These are phyloP conservation scores for Perilla frutescens DNA, from an alignment of 257 asterid genomes.

Conservation along the genomic window DNA sequence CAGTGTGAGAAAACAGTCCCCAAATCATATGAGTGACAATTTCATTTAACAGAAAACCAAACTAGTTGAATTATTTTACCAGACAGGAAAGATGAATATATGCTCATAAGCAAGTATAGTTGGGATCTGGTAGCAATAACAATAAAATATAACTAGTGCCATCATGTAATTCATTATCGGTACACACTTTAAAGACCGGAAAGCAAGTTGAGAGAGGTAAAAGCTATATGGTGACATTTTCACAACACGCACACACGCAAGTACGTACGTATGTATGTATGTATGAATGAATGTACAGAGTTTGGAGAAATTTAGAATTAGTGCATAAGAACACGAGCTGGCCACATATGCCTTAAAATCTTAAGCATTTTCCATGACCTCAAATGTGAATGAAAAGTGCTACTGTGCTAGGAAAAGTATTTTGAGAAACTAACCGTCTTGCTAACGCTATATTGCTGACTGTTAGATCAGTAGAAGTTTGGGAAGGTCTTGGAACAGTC, in stretches of 20 bases:
- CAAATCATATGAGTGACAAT: constrained; percentile 21
- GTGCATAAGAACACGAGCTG: constrained; percentile 10
- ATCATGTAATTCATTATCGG: background rate
- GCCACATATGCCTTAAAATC: background rate
- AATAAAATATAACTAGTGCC: background rate
- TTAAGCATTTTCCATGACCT: constrained; percentile 22
- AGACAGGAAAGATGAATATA: constrained; percentile 13
- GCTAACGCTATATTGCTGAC: constrained; percentile 63
- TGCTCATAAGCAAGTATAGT: constrained; percentile 16
- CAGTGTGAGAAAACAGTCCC: constrained; percentile 12
- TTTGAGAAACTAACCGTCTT: constrained; percentile 60
- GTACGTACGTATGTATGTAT: background rate
- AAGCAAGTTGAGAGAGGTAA: constrained; percentile 11
- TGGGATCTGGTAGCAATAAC: background rate
- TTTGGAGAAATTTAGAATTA: constrained; percentile 9
- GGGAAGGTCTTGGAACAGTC: constrained; percentile 49
- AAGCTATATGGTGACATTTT: background rate
- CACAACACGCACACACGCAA: background rate
- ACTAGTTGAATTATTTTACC: constrained; percentile 18
- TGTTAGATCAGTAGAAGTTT: constrained; percentile 57
- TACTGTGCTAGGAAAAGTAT: background rate
- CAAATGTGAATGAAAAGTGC: constrained; percentile 18
- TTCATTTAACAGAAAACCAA: constrained; percentile 10
- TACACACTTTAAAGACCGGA: constrained; percentile 4
- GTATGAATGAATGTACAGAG: background rate